These are phyloP conservation scores for Epichloe gansuensis DNA, from an alignment of 2,329 filamentous ascomycete genomes.

Conservation along the genomic window DNA sequence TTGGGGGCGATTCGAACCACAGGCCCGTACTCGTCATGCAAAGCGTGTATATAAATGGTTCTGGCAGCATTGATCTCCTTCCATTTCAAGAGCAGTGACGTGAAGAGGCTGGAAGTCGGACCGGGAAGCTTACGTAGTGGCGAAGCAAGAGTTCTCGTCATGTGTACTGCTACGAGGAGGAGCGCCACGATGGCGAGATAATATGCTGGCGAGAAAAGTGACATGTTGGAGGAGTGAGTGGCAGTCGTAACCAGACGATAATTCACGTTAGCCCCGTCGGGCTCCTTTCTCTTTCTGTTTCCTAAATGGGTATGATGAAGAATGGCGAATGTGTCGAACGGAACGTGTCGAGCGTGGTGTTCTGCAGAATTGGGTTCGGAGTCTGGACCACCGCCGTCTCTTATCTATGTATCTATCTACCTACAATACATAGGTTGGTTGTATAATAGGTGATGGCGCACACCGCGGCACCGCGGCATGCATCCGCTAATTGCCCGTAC, in stretches of 20 bases:
- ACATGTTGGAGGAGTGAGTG: constrained; percentile 4
- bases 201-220: constrained; percentile 18
- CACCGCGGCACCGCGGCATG: too few relatives aligned
- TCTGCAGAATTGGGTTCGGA: too few relatives aligned
- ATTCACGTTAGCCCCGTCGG: not conserved
- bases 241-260: not conserved
- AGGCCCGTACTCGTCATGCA: constrained; percentile 29
- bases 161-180: constrained; percentile 13
- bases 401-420: too few relatives aligned
- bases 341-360: too few relatives aligned
- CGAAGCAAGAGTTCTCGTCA: constrained; percentile 19
- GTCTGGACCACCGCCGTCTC: too few relatives aligned
- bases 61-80: constrained; percentile 42
- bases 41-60: constrained; percentile 43
- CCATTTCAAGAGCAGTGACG: constrained; percentile 38
- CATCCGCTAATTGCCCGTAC: too few relatives aligned
- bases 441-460: too few relatives aligned
- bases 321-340: too few relatives aligned
- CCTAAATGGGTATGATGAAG: too few relatives aligned
- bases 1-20: constrained; percentile 35
- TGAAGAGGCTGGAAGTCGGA: constrained; percentile 34
- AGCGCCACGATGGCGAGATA: constrained; percentile 13
- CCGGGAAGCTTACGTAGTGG: constrained; percentile 34
- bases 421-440: too few relatives aligned
- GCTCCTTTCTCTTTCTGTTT: too few relatives aligned